A percentile compares a stretch with the other conserved stretches of the same genome.
Evolutionary conservation across 2,329 filamentous ascomycete species (phyloP).

Genomic region (Aotearoamyces nothofagi): DNA sequence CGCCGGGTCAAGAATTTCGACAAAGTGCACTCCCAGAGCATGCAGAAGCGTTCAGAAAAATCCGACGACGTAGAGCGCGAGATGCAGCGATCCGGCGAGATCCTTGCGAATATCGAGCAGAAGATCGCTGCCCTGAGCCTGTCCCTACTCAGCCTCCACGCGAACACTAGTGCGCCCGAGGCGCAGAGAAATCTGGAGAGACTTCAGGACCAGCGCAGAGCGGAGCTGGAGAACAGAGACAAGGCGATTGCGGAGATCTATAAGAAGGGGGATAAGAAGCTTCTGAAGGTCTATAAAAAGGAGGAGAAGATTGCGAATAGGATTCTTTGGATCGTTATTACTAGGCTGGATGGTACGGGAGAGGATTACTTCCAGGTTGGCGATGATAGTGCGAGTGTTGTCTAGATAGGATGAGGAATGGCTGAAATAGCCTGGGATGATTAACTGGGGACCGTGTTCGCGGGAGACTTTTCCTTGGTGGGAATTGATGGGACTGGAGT

Average conservation of each 20-base stretch:
- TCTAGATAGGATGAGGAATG: too few relatives aligned
- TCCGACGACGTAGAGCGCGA: slow-evolving; percentile 2
- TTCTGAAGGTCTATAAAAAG: slow-evolving; percentile 9
- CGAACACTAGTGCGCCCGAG: slow-evolving; percentile 4
- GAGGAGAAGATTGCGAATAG: slow-evolving; percentile 14
- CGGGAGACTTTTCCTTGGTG: too few relatives aligned
- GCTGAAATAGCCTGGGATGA: too few relatives aligned
- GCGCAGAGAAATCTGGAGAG: slow-evolving; percentile 3
- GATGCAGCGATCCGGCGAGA: slow-evolving; percentile 3
- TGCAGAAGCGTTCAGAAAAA: slow-evolving; percentile 3
- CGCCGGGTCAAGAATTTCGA: slow-evolving; percentile 6
- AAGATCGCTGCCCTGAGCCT: too few relatives aligned
- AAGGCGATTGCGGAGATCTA: slow-evolving; percentile 11
- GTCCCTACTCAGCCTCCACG: too few relatives aligned
- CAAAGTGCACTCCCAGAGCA: slow-evolving; percentile 3
- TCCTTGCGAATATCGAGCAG: slow-evolving; percentile 4
- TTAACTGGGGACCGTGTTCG: too few relatives aligned
- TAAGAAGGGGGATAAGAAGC: slow-evolving; percentile 14
- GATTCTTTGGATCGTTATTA: slow-evolving; percentile 15
- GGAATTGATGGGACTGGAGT: too few relatives aligned
- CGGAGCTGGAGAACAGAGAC: slow-evolving; percentile 8
- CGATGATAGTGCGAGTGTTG: too few relatives aligned
- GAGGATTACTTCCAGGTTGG: slow-evolving; percentile 2
- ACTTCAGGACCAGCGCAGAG: too few relatives aligned
- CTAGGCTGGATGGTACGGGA: slow-evolving; percentile 6